Evolutionary conservation across 2,329 filamentous ascomycete genomes (phyloP), one percentile per base, ranked within the genome.

Genomic region (Eurotiales sp.): DNA sequence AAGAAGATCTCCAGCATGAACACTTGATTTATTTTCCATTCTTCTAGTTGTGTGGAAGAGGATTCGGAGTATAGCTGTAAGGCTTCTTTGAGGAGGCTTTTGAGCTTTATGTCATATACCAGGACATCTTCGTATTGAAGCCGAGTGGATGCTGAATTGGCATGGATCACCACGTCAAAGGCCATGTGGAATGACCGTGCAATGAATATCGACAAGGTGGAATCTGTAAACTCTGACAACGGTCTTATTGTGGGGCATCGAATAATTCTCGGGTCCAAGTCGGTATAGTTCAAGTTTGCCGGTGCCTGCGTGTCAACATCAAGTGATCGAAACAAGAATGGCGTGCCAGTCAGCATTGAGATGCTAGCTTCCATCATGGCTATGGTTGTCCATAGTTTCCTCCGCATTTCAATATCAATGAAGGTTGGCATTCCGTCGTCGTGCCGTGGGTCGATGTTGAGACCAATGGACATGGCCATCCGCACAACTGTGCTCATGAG

Each of bases 361-460:
- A 77, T 72, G 56, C 82, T 79, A 2, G 82, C 61, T 50, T 83
- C 80, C 22, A 83, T 63, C 56, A 83, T 79, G 8, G 78, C 64
- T 8, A 82, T 77, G 1, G 80, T 81, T 2, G 70, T 72, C 81
- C 81, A 84, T 2, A 84, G 64, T 39, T 80, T 72, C 47, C 77
- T 72, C 46, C 80, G 74, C 73, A 73, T 72, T 56, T 74, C 72
- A 48, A 67, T 67, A 27, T 72, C 68, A 50, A 37, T 37, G 72
- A 73, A 1, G 58, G 50, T 0, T 68, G 71, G 12, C 17, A 72
- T 67, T 5, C 56, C 63, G 8, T 61, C 59, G 49, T 66, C 64
- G 21, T 61, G 57, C 37, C 57, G 65, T 0, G 66, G 65, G 40
- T 72, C 69, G 2, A 70, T 63, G 58, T 83, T 79, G 42, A 81